Evolutionary conservation across 169 alveolate genomes (phyloP).

Genomic region (Cryptosporidium bovis): DNA sequence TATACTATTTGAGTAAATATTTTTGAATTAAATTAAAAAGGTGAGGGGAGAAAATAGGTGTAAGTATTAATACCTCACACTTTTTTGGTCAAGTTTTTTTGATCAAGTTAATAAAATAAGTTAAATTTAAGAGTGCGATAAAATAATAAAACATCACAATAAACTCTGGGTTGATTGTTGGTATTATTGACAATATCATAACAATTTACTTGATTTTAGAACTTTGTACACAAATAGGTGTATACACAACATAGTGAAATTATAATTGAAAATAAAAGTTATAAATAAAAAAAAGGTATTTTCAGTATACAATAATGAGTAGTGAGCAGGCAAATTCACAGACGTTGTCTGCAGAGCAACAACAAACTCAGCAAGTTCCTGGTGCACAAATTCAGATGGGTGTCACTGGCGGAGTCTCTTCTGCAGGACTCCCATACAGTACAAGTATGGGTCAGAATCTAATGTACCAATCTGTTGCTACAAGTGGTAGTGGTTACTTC

Average conservation of each 20-base stretch:
- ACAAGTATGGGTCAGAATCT: conserved; percentile 51
- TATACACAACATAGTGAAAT: not conserved
- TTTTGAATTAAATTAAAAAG: too few species aligned
- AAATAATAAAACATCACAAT: too few species aligned
- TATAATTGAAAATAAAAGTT: not conserved
- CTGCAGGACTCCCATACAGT: conserved; percentile 50
- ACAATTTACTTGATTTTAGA: too few species aligned
- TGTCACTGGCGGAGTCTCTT: conserved; percentile 24
- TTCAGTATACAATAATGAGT: conserved; percentile 8
- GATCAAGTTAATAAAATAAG: too few species aligned
- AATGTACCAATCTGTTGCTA: conserved; percentile 55
- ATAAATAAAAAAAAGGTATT: not conserved
- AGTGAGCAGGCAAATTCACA: conserved; percentile 70
- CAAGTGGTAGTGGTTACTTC: conserved; percentile 68
- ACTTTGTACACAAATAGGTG: not conserved
- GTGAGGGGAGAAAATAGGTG: too few species aligned
- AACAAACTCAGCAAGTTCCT: conserved; percentile 32
- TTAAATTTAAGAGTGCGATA: too few species aligned
- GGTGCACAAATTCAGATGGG: conserved; percentile 46
- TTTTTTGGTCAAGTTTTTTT: too few species aligned
- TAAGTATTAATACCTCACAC: too few species aligned
- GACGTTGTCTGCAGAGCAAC: conserved; percentile 36
- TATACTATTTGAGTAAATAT: too few species aligned
- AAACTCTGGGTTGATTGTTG: too few species aligned
- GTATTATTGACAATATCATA: too few species aligned